Percentiles rank a stretch among this genome's conserved stretches.
These are phyloP conservation scores for Cutaneotrichosporon sp. DNA, from an alignment of 1,284 basidiomycete species.

Conservation along the genomic window DNA sequence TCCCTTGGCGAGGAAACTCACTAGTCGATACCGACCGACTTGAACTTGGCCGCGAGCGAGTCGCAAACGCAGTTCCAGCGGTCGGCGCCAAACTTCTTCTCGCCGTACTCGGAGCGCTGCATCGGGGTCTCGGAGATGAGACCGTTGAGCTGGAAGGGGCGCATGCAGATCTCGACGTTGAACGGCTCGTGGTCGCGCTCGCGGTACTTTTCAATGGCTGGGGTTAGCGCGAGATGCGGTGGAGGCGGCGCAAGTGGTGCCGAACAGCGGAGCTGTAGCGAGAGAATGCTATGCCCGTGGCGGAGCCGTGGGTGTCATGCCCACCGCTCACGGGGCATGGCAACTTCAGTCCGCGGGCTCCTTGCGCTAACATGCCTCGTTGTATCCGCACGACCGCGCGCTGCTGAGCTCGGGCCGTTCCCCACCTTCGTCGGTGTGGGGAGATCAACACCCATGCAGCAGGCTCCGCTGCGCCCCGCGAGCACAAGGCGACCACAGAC, in stretches of 20 bases:
- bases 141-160: conserved; percentile 50
- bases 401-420: no score
- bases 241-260: not conserved
- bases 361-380: no score
- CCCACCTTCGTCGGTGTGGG: no score
- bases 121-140: conserved; percentile 35
- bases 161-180: conserved; percentile 41
- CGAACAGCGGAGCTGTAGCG: not conserved
- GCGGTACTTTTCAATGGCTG: conserved; percentile 34
- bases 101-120: conserved; percentile 37
- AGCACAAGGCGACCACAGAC: no score
- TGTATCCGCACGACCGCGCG: no score
- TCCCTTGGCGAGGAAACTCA: conserved; percentile 16
- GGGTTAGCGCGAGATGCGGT: not conserved
- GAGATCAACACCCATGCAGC: no score
- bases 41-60: conserved; percentile 43
- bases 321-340: no score
- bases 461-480: not conserved
- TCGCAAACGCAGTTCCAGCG: conserved; percentile 39
- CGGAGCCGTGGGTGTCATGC: no score
- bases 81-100: conserved; percentile 48
- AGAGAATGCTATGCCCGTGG: no score
- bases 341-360: no score
- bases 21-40: conserved; percentile 49
- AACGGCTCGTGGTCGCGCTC: conserved; percentile 22